These are phyloP conservation scores for Russula virescens DNA, from an alignment of 768 basidiomycete genomes.

Conservation along the genomic window DNA sequence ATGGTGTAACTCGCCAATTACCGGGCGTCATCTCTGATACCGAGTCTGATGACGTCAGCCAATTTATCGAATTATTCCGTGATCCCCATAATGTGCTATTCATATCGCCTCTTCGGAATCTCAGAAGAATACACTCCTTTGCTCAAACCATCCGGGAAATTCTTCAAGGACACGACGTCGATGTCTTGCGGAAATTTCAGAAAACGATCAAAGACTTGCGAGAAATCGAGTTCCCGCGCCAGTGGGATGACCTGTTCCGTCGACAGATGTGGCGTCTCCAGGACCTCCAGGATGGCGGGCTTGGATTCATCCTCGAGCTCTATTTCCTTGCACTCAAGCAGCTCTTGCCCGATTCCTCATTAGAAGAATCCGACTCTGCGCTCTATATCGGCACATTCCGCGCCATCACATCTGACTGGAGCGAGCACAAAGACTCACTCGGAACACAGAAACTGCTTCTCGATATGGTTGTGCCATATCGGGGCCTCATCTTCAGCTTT, in stretches of 20 bases:
- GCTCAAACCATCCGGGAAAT: not conserved
- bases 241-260: not conserved
- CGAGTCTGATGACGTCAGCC: not conserved
- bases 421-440: not conserved
- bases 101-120: not conserved
- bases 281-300: not conserved
- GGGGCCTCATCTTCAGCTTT: not conserved
- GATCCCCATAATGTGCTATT: not conserved
- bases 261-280: not conserved
- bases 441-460: constrained; percentile 4
- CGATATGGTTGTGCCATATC: not conserved
- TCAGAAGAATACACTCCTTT: not conserved
- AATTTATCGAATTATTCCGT: not conserved
- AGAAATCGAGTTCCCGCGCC: too few relatives aligned
- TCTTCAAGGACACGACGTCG: not conserved
- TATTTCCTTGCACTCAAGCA: not conserved
- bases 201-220: not conserved
- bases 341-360: not conserved
- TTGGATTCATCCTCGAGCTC: constrained; percentile 1
- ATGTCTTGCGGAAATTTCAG: not conserved
- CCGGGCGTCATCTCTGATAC: not conserved
- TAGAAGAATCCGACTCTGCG: not conserved
- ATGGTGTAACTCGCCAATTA: not conserved
- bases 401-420: not conserved
- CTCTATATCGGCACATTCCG: not conserved